These are phyloP conservation scores for Umbelopsis sp. DNA, from an alignment of 192 early-diverging fungal species.

Conservation along the genomic window DNA sequence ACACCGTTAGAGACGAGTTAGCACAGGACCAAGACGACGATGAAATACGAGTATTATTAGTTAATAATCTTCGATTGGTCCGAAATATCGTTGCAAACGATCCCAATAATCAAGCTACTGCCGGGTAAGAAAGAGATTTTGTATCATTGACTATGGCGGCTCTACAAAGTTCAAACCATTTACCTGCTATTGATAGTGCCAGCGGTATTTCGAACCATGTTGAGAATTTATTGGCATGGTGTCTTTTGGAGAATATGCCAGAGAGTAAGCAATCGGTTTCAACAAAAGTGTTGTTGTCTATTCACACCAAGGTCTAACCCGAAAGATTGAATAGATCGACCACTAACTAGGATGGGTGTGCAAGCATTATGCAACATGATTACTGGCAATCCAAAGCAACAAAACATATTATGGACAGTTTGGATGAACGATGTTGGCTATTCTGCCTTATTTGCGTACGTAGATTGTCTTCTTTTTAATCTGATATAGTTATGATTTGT, in stretches of 20 bases:
- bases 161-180: background rate
- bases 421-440: conserved; percentile 29
- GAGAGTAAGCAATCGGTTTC: conserved; percentile 1
- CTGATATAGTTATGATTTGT: background rate
- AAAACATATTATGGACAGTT: conserved; percentile 36
- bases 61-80: background rate
- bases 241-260: background rate
- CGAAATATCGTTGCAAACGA: conserved; percentile 19
- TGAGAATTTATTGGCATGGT: conserved; percentile 13
- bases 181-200: background rate
- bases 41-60: background rate
- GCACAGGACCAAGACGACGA: conserved; percentile 14
- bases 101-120: conserved; percentile 12
- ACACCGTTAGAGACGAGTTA: background rate
- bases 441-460: conserved; percentile 31
- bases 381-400: conserved; percentile 40
- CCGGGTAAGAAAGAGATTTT: background rate
- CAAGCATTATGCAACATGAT: conserved; percentile 50
- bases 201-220: conserved; percentile 8
- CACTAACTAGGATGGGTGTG: conserved; percentile 40
- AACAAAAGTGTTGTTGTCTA: background rate
- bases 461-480: background rate
- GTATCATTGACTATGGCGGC: background rate
- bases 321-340: conserved; percentile 27
- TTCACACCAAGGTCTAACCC: background rate